phyloP scores from a whole-genome alignment of 2,329 filamentous ascomycete species.

The Aspergillus niger region DNA sequence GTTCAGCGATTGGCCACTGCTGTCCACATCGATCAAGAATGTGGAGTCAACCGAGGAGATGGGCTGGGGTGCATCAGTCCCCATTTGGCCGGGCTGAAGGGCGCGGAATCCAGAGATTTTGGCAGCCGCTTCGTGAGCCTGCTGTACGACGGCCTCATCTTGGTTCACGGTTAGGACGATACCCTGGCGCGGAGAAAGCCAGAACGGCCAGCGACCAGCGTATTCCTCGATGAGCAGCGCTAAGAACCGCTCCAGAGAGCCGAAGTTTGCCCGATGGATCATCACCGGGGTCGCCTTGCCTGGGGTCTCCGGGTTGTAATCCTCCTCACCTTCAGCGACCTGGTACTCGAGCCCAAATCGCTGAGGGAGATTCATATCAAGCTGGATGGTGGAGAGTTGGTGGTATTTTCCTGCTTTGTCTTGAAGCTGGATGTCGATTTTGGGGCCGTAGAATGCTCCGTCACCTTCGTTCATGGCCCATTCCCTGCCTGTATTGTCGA shows the following conservation, averaged over 20 bases:
- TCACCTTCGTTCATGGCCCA: slow-evolving; percentile 80
- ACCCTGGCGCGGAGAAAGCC: slow-evolving; percentile 79
- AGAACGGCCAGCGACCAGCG: slow-evolving; percentile 79
- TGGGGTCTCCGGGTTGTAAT: slow-evolving; percentile 45
- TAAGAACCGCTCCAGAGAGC: slow-evolving; percentile 81
- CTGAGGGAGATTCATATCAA: slow-evolving; percentile 86
- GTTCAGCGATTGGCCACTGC: slow-evolving; percentile 61
- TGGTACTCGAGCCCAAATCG: slow-evolving; percentile 77
- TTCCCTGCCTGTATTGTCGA: slow-evolving; percentile 64
- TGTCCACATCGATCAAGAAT: slow-evolving; percentile 71
- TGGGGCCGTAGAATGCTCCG: slow-evolving; percentile 88
- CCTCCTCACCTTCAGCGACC: slow-evolving; percentile 48
- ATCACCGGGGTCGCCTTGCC: slow-evolving; percentile 72
- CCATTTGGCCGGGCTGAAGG: slow-evolving; percentile 25
- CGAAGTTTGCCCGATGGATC: slow-evolving; percentile 81
- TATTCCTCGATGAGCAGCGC: slow-evolving; percentile 84
- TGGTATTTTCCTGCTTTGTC: slow-evolving; percentile 84
- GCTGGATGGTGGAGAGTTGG: slow-evolving; percentile 84
- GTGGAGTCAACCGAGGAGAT: slow-evolving; percentile 59
- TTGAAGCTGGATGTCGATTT: slow-evolving; percentile 81
- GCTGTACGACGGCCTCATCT: slow-evolving; percentile 48
- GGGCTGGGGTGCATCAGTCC: slow-evolving; percentile 33
- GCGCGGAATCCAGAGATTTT: slow-evolving; percentile 48
- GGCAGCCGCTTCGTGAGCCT: slow-evolving; percentile 53
- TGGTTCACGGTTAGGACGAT: slow-evolving; percentile 72